These are phyloP conservation scores for Herpetomonas muscarum DNA, from an alignment of 208 protist genomes.

Conservation along the genomic window DNA sequence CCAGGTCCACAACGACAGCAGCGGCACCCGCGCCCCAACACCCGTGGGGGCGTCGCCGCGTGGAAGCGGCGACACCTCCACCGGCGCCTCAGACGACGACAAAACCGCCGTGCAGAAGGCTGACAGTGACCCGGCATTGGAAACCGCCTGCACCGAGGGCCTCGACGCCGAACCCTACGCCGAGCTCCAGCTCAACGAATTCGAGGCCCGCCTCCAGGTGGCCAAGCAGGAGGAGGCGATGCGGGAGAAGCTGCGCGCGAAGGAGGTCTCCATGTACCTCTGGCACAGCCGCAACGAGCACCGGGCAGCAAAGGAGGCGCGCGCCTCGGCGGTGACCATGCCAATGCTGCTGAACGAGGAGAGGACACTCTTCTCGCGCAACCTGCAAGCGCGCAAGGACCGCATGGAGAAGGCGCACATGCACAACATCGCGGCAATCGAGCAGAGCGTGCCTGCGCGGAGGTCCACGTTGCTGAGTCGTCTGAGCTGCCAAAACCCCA, in stretches of 20 bases:
- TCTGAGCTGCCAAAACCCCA: too few species aligned
- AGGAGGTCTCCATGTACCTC: slow-evolving; percentile 23
- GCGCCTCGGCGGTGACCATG: not conserved
- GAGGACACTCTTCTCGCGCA: not conserved
- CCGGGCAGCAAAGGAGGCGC: not conserved
- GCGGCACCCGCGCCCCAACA: too few species aligned
- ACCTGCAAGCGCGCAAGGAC: too few species aligned
- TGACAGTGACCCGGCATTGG: not conserved
- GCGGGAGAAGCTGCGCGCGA: slow-evolving; percentile 11
- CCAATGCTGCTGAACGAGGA: not conserved
- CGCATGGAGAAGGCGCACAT: too few species aligned
- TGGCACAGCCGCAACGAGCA: slow-evolving; percentile 2
- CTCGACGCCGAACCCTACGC: slow-evolving; percentile 2
- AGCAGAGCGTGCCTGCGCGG: too few species aligned
- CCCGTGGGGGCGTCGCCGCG: too few species aligned
- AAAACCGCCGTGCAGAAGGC: not conserved
- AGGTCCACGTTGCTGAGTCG: too few species aligned
- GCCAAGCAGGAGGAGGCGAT: slow-evolving; percentile 5
- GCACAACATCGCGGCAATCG: too few species aligned
- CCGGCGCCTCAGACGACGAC: not conserved
- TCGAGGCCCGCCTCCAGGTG: slow-evolving; percentile 15
- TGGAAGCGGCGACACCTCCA: not conserved
- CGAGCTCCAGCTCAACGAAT: slow-evolving; percentile 17
- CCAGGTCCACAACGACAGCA: too few species aligned
- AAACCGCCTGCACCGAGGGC: not conserved